Evolutionary conservation across 345 rosid species (phyloP).

Genomic region (Euclidium syriacum): DNA sequence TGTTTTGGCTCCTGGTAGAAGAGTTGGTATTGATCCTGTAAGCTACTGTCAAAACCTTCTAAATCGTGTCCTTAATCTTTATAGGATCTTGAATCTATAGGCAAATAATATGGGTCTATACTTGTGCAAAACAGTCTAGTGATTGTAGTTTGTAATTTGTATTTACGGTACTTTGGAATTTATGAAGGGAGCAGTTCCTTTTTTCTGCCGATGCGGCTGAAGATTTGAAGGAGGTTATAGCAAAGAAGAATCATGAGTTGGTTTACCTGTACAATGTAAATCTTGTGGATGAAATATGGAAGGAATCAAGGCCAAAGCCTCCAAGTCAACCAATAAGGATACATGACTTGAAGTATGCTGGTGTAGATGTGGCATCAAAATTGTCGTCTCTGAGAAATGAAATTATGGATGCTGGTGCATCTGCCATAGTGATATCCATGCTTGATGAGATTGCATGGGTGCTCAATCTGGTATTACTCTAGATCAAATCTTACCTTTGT

Average conservation of each 20-base stretch:
- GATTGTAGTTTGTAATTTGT: not conserved
- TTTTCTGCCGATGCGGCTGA: slow-evolving; percentile 93
- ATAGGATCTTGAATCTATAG: not conserved
- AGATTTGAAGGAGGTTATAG: slow-evolving; percentile 76
- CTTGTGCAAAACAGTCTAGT: not conserved
- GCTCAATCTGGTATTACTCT: slow-evolving; percentile 70
- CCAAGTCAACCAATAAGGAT: slow-evolving; percentile 71
- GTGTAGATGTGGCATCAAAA: slow-evolving; percentile 71
- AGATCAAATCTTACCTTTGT: not conserved
- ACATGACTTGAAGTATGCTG: slow-evolving; percentile 85
- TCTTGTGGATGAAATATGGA: slow-evolving; percentile 90
- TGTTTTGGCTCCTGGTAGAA: slow-evolving; percentile 77
- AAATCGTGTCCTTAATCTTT: not conserved
- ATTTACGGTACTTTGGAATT: slow-evolving; percentile 24
- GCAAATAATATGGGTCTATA: not conserved
- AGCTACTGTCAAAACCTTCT: slow-evolving; percentile 37
- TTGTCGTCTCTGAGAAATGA: slow-evolving; percentile 60
- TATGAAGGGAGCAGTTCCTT: slow-evolving; percentile 97
- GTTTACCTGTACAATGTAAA: slow-evolving; percentile 68
- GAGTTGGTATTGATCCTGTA: slow-evolving; percentile 97
- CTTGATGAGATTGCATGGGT: slow-evolving; percentile 98
- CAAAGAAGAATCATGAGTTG: slow-evolving; percentile 73
- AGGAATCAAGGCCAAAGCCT: slow-evolving; percentile 76
- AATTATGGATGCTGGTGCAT: slow-evolving; percentile 63
- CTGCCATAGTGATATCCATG: slow-evolving; percentile 81